These are phyloP conservation scores for Aureobasidium leucospermi DNA, from an alignment of 2,329 filamentous ascomycete species.

Conservation along the genomic window DNA sequence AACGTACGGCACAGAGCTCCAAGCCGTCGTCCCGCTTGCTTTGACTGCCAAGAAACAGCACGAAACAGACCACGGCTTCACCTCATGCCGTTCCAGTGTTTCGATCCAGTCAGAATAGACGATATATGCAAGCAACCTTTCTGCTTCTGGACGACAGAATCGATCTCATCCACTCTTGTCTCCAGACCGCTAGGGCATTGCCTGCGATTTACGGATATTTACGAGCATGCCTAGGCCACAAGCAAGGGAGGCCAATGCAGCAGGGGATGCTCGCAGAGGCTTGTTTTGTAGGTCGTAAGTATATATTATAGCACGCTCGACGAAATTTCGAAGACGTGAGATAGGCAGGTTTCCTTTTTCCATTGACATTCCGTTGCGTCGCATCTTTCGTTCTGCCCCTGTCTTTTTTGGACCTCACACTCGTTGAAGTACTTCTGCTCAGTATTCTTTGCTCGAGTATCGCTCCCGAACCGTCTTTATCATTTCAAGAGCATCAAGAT, in stretches of 20 bases:
- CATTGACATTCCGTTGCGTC: neutral
- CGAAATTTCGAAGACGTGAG: neutral
- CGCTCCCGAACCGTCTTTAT: neutral
- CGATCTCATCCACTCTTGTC: neutral
- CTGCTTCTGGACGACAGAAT: neutral
- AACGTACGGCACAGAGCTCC: neutral
- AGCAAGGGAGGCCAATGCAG: conserved; percentile 9
- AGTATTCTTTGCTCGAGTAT: neutral
- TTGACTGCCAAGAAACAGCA: conserved; percentile 6
- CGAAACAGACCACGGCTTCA: conserved; percentile 11
- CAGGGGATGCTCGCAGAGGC: neutral
- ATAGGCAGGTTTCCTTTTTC: conserved; percentile 6
- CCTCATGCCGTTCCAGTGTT: conserved; percentile 6
- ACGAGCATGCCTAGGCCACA: neutral
- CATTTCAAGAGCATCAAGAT: neutral
- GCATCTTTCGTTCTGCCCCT: neutral
- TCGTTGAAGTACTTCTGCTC: neutral
- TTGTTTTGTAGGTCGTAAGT: neutral
- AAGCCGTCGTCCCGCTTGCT: conserved; percentile 1
- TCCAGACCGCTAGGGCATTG: neutral
- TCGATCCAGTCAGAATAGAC: neutral
- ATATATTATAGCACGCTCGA: neutral
- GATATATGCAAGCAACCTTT: neutral
- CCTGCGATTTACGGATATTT: neutral
- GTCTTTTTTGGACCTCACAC: neutral